Conservation (phyloP, 768 basidiomycete species). For the Neoboletus magnificus region DNA sequence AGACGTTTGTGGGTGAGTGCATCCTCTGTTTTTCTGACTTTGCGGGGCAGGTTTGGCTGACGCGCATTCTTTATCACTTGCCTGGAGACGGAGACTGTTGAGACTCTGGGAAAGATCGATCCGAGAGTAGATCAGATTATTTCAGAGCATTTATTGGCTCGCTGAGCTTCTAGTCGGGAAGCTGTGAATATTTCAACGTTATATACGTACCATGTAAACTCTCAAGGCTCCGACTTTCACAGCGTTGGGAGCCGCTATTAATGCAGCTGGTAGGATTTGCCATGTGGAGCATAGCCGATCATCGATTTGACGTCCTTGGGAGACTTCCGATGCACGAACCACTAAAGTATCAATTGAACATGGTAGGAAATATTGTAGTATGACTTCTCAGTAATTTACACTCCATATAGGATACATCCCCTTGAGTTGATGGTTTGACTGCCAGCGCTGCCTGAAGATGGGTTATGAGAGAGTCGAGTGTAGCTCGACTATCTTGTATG, state of each 20-base stretch:
- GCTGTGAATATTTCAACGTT: not conserved
- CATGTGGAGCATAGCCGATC: too few relatives aligned
- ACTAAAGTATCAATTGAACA: too few relatives aligned
- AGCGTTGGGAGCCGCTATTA: not conserved
- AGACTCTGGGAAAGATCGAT: conserved; percentile 26
- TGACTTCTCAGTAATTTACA: too few relatives aligned
- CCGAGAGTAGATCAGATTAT: conserved; percentile 27
- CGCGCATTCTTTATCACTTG: not conserved
- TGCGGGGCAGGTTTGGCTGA: conserved; percentile 1
- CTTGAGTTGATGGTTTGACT: too few relatives aligned
- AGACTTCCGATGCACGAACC: too few relatives aligned
- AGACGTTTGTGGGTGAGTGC: conserved; percentile 34
- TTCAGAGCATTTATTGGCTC: conserved; percentile 20
- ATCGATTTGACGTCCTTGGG: too few relatives aligned
- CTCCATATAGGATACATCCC: too few relatives aligned
- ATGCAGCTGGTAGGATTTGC: not conserved
- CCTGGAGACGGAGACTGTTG: conserved; percentile 27
- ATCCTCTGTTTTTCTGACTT: not conserved
- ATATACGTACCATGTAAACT: not conserved
- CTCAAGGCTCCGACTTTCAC: not conserved
- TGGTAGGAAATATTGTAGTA: too few relatives aligned
- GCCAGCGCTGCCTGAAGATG: too few relatives aligned
- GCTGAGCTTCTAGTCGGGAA: conserved; percentile 1
- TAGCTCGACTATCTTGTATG: too few relatives aligned
- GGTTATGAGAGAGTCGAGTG: too few relatives aligned